phyloP scores from a whole-genome alignment of 805 yeast species.

The Torulaspora quercuum region DNA sequence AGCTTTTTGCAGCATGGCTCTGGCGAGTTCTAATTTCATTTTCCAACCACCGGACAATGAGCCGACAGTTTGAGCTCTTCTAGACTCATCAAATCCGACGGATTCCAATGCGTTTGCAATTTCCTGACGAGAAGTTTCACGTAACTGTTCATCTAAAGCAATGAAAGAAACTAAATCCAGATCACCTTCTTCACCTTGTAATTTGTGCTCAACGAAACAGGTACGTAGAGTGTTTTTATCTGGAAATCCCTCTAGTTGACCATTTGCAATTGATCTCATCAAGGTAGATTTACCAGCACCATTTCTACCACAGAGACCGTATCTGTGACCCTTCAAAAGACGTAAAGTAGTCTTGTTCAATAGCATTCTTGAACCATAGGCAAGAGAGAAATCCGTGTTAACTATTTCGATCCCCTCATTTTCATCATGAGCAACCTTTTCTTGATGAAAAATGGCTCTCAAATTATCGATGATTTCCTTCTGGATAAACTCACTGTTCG shows the following conservation, averaged over 20 bases:
- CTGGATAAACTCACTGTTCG: constrained; percentile 37
- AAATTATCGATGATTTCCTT: constrained; percentile 46
- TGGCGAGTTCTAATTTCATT: constrained; percentile 96
- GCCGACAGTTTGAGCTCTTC: constrained; percentile 88
- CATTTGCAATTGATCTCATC: constrained; percentile 95
- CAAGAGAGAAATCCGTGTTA: constrained; percentile 90
- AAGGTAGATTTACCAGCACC: constrained; percentile 99
- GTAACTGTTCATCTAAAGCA: constrained; percentile 81
- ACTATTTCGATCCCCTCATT: constrained; percentile 88
- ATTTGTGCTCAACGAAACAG: constrained; percentile 94
- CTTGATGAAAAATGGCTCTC: constrained; percentile 51
- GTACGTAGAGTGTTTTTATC: constrained; percentile 80
- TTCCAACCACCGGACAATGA: constrained; percentile 99
- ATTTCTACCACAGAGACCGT: constrained; percentile 96
- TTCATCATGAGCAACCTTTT: constrained; percentile 48
- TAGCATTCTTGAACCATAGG: constrained; percentile 97
- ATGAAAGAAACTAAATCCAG: constrained; percentile 84
- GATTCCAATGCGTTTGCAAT: constrained; percentile 71
- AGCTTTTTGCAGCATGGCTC: constrained; percentile 97
- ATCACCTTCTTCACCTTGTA: constrained; percentile 92
- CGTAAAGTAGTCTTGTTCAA: constrained; percentile 87
- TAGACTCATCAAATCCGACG: constrained; percentile 89
- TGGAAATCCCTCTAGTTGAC: constrained; percentile 97
- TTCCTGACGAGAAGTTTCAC: constrained; percentile 58
- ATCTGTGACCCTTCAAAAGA: constrained; percentile 89